Base-by-base conservation (phyloP, 2,329 filamentous ascomycete genomes). In the Neoarthrinium moseri region DNA sequence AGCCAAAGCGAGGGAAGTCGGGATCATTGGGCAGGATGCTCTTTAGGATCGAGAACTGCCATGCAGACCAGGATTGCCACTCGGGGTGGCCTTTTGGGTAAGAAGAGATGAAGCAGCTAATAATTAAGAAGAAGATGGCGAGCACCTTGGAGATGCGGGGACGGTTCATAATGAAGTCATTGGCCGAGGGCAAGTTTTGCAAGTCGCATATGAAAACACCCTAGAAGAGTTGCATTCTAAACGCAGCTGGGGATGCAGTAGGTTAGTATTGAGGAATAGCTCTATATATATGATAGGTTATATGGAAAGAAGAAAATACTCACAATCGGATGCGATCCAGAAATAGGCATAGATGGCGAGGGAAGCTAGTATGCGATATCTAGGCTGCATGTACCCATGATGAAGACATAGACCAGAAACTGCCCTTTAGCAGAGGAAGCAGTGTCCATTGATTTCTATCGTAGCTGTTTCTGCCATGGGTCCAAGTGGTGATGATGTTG, bases 171-270 rank as follows among this genome's bases (percentile, higher is more conserved):
- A 75, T 66, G 51, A 72, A 75, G 17, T 76, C 69, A 40, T 69
- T 70, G 52, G 75, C 72, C 2, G 70, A 23, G 21, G 60, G 55
- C 13, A 53, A 65, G 58, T 78, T 75, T 50, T 80, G 75, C 26
- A 84, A 56, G 54, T 85, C 81, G 24, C 79, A 76, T 23, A 86
- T 69, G 56, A 84, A 78, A 55, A 80, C 79, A 50, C 82, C 82
- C 47, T 75, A 76, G 62, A 82, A 79, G 57, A 83, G 77, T 59
- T 81, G 81, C 64, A 79, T 75, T 39, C 76, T 74, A 48, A 78
- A 78, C 29, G 59, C 59, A 43, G 60, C 60, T 63, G 26, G n/a
- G n/a, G n/a, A n/a, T n/a, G n/a, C n/a, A 21, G n/a, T 3, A 10
- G 6, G 4, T 56, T 45, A 59, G 57, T 34, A 8, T 29, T n/a